Evolutionary conservation across 2,329 filamentous ascomycete genomes (phyloP).

Genomic region (Cordyceps javanica): DNA sequence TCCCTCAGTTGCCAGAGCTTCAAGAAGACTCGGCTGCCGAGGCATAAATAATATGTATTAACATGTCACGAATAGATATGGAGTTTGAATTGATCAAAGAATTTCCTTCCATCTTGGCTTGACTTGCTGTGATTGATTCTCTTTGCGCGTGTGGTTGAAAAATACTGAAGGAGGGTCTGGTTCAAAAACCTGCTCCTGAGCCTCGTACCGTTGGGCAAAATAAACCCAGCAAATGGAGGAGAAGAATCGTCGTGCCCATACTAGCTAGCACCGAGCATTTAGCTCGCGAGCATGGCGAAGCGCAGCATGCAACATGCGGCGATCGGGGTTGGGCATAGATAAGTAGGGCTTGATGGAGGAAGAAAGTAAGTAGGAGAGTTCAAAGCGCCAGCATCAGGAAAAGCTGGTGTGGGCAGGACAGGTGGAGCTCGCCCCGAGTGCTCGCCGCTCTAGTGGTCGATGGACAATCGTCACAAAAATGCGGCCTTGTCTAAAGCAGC

Average conservation of each 20-base stretch:
- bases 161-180: background rate
- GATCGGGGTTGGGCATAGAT: too few species aligned
- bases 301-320: background rate
- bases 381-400: background rate
- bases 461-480: background rate
- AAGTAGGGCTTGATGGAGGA: background rate
- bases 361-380: background rate
- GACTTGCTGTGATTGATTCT: background rate
- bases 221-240: background rate
- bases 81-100: background rate
- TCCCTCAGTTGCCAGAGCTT: conserved; percentile 57
- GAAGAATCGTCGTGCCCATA: background rate
- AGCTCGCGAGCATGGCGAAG: background rate
- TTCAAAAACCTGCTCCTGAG: conserved; percentile 2
- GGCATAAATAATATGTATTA: conserved; percentile 31
- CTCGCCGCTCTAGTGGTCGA: background rate
- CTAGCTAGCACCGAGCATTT: too few species aligned
- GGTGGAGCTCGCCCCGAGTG: background rate
- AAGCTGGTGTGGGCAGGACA: background rate
- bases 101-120: background rate
- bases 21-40: conserved; percentile 43
- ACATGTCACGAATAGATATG: conserved; percentile 12
- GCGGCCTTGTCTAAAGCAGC: background rate
- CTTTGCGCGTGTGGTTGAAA: background rate
- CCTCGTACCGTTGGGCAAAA: background rate